phyloP scores from a whole-genome alignment of 495 filamentous ascomycete genomes.

The Chaetomium fimeti region DNA sequence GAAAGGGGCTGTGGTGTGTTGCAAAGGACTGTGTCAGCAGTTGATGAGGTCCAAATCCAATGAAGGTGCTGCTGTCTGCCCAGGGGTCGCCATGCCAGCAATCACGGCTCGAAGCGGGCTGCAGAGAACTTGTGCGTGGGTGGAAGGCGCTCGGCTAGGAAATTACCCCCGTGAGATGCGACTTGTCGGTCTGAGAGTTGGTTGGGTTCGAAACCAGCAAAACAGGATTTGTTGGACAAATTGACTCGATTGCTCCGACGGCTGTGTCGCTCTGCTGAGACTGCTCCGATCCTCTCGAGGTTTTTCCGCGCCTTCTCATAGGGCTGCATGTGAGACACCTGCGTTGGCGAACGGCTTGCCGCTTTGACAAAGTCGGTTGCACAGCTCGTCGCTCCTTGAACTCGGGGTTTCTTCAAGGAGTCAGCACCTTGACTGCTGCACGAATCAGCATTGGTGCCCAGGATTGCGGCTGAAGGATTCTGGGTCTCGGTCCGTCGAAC shows the following conservation, averaged over 20 bases:
- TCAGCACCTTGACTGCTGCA: not conserved
- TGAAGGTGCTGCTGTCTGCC: not conserved
- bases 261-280: constrained; percentile 3
- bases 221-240: not conserved
- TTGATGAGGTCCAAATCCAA: not conserved
- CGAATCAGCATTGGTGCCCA: not conserved
- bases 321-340: constrained; percentile 15
- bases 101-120: not conserved
- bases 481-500: not conserved
- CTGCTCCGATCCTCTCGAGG: not conserved
- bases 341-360: not conserved
- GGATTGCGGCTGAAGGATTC: constrained; percentile 6
- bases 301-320: not conserved
- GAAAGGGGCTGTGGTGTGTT: not conserved
- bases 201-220: not conserved
- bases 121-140: constrained; percentile 20
- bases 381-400: not conserved
- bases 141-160: constrained; percentile 2
- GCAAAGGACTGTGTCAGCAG: too few species aligned
- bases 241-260: constrained; percentile 1
- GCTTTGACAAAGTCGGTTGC: not conserved
- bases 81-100: too few species aligned
- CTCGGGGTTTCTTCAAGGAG: not conserved
- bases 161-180: not conserved
- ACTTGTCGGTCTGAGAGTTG: not conserved